Percentiles rank a stretch among this genome's conserved stretches.
phyloP scores from a whole-genome alignment of 1,139 yeast genomes.

The Debaryomyces sp. region DNA sequence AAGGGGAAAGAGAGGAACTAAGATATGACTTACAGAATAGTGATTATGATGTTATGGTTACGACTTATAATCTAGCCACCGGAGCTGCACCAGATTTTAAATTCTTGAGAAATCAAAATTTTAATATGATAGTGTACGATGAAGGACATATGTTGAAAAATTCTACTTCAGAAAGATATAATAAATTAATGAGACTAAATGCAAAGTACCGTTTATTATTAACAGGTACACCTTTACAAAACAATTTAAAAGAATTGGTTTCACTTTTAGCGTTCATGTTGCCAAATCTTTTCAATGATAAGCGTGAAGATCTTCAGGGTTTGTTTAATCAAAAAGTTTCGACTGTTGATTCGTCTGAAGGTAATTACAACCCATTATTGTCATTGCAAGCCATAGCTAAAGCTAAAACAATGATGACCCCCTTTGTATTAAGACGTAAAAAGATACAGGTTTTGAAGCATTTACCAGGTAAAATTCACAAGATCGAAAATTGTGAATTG shows the following conservation, averaged over 20 bases:
- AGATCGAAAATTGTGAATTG: slow-evolving; percentile 66
- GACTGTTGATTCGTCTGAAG: slow-evolving; percentile 47
- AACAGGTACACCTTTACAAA: slow-evolving; percentile 97
- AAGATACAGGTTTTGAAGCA: slow-evolving; percentile 90
- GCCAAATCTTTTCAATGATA: slow-evolving; percentile 79
- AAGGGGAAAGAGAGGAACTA: slow-evolving; percentile 80
- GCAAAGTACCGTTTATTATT: slow-evolving; percentile 82
- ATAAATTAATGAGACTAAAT: slow-evolving; percentile 76
- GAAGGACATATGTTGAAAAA: slow-evolving; percentile 98
- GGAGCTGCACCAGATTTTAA: slow-evolving; percentile 82
- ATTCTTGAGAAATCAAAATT: slow-evolving; percentile 71
- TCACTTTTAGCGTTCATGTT: slow-evolving; percentile 88
- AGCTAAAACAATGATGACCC: slow-evolving; percentile 98
- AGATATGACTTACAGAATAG: slow-evolving; percentile 65
- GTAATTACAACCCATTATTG: slow-evolving; percentile 72
- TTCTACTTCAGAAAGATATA: slow-evolving; percentile 86
- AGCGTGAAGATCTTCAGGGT: slow-evolving; percentile 78
- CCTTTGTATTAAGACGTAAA: slow-evolving; percentile 89
- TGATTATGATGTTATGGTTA: slow-evolving; percentile 89
- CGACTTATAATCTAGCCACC: slow-evolving; percentile 90
- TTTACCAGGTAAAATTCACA: slow-evolving; percentile 75
- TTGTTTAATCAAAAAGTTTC: slow-evolving; percentile 84
- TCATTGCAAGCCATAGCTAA: slow-evolving; percentile 89
- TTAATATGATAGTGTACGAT: slow-evolving; percentile 90
- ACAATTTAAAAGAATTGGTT: slow-evolving; percentile 85